phyloP scores from a whole-genome alignment of 345 rosid species.

The Populus alba region DNA sequence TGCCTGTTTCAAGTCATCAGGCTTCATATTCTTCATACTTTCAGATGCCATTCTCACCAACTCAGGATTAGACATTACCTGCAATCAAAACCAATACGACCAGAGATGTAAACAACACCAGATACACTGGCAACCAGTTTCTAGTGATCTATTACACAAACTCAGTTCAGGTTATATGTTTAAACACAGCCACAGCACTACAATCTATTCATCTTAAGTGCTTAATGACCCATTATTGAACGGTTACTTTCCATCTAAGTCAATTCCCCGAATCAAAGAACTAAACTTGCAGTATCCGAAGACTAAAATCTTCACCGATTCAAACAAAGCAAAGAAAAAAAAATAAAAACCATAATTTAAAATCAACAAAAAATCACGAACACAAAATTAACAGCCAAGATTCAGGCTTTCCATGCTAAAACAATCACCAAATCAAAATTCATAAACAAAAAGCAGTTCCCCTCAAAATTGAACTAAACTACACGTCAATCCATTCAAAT shows the following conservation, averaged over 20 bases:
- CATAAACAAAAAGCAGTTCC: neutral
- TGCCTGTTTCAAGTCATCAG: constrained; percentile 82
- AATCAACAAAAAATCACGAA: neutral
- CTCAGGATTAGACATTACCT: constrained; percentile 97
- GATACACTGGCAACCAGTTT: neutral
- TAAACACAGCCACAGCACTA: neutral
- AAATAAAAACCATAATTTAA: neutral
- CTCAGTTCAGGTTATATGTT: neutral
- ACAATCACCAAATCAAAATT: neutral
- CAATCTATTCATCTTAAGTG: neutral
- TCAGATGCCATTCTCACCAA: constrained; percentile 96
- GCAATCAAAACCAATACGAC: neutral
- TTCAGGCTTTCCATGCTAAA: neutral
- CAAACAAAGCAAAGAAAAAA: neutral
- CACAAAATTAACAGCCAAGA: neutral
- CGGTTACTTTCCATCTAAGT: neutral
- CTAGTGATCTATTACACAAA: neutral
- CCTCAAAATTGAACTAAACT: neutral
- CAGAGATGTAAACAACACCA: neutral
- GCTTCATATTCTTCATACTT: constrained; percentile 86
- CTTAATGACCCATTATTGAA: neutral
- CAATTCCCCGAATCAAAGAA: neutral
- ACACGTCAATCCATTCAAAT: neutral
- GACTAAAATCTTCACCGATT: neutral
- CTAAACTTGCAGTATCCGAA: neutral